Conservation (phyloP, 2,329 filamentous ascomycete genomes). For the Fusarium sp. region DNA sequence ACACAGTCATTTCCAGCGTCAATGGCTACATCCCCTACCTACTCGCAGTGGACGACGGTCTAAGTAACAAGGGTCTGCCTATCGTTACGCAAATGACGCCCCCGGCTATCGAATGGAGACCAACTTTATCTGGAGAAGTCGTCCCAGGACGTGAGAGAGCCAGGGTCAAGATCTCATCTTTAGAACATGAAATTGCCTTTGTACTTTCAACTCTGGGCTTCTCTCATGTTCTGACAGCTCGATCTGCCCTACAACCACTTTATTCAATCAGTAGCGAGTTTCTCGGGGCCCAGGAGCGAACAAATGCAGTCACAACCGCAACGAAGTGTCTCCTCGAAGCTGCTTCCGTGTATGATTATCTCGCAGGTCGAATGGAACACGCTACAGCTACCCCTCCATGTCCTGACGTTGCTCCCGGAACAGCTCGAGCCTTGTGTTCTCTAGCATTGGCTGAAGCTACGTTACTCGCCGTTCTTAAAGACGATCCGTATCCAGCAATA, state of each 20-base stretch:
- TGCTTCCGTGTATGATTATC: constrained; percentile 79
- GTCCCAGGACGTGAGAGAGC: constrained; percentile 72
- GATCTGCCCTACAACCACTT: constrained; percentile 76
- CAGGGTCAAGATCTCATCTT: constrained; percentile 74
- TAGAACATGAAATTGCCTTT: constrained; percentile 88
- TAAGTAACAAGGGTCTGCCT: constrained; percentile 60
- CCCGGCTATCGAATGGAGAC: constrained; percentile 83
- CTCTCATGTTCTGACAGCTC: constrained; percentile 76
- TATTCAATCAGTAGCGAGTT: constrained; percentile 73
- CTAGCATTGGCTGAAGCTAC: constrained; percentile 89
- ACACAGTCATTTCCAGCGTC: constrained; percentile 74
- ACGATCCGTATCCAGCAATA: constrained; percentile 89
- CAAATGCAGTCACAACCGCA: constrained; percentile 74
- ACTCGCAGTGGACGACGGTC: constrained; percentile 77
- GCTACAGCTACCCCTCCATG: constrained; percentile 56
- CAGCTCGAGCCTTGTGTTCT: constrained; percentile 66
- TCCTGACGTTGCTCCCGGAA: constrained; percentile 64
- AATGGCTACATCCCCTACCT: constrained; percentile 87
- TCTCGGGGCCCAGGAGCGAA: constrained; percentile 72
- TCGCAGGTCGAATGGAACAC: constrained; percentile 67
- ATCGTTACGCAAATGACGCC: constrained; percentile 67
- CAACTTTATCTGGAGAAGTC: constrained; percentile 75
- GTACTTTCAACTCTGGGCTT: constrained; percentile 80
- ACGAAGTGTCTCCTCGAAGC: constrained; percentile 83
- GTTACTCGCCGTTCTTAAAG: constrained; percentile 88